Percentiles rank a stretch among this genome's conserved stretches.
These are phyloP conservation scores for Vigna trinervia DNA, from an alignment of 306 rosid species.

Conservation along the genomic window DNA sequence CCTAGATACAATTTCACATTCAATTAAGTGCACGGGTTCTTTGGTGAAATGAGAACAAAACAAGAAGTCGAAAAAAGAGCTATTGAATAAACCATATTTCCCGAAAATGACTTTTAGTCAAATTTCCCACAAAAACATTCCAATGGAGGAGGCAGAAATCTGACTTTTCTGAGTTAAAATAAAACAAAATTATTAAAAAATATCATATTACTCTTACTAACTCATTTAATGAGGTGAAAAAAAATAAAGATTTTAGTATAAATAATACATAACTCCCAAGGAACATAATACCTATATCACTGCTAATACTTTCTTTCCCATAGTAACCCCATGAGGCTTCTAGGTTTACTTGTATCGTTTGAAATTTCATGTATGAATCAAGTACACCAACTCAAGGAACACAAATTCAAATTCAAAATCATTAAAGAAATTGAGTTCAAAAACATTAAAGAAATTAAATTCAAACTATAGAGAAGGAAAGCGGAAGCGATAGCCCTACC, in stretches of 20 bases:
- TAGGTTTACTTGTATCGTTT: not conserved
- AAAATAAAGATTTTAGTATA: too few species aligned
- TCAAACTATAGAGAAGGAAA: not conserved
- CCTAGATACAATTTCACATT: not conserved
- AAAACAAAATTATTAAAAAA: too few species aligned
- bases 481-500: not conserved
- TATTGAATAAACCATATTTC: too few species aligned
- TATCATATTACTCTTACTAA: too few species aligned
- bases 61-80: not conserved
- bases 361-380: not conserved
- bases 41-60: conserved; percentile 3
- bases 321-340: not conserved
- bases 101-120: too few species aligned
- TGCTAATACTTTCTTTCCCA: not conserved
- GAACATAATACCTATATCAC: not conserved
- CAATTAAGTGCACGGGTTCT: not conserved
- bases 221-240: too few species aligned
- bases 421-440: not conserved
- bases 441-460: not conserved
- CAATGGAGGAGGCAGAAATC: too few species aligned
- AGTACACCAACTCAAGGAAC: not conserved
- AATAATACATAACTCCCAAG: too few species aligned
- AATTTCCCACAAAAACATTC: too few species aligned
- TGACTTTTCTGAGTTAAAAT: too few species aligned
- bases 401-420: not conserved